Evolutionary conservation across 805 yeast species (phyloP).

Genomic region (Candida sithepensis): DNA sequence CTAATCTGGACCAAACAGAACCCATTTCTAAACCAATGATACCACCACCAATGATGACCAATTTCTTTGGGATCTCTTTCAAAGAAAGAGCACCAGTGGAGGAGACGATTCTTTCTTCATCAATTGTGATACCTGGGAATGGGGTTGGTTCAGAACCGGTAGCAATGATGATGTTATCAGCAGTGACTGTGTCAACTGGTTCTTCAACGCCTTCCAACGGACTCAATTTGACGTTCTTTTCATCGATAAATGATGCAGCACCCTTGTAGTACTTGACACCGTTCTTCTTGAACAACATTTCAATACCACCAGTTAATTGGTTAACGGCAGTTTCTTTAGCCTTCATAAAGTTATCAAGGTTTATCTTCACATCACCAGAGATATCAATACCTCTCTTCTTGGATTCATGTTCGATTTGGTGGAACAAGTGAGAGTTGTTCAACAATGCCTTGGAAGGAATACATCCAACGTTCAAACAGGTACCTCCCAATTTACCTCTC

Average conservation of each 20-base stretch:
- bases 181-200: slow-evolving; percentile 49
- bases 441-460: slow-evolving; percentile 95
- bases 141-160: slow-evolving; percentile 99
- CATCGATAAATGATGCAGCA: slow-evolving; percentile 81
- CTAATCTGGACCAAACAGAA: slow-evolving; percentile 93
- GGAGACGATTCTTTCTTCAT: slow-evolving; percentile 94
- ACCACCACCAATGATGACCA: slow-evolving; percentile 98
- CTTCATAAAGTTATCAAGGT: slow-evolving; percentile 76
- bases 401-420: slow-evolving; percentile 82
- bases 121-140: slow-evolving; percentile 96
- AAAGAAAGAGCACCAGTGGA: slow-evolving; percentile 89
- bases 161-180: slow-evolving; percentile 89
- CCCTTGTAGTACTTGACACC: slow-evolving; percentile 95
- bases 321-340: slow-evolving; percentile 90
- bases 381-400: slow-evolving; percentile 88
- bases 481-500: slow-evolving; percentile 96
- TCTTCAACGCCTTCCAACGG: slow-evolving; percentile 85
- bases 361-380: slow-evolving; percentile 60
- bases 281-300: slow-evolving; percentile 91
- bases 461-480: slow-evolving; percentile 98
- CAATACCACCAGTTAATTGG: slow-evolving; percentile 91
- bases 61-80: slow-evolving; percentile 85
- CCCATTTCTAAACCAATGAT: slow-evolving; percentile 99
- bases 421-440: slow-evolving; percentile 92
- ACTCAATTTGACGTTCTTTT: slow-evolving; percentile 69